phyloP scores from a whole-genome alignment of 2,329 filamentous ascomycete genomes.

The Aspergillus tubingensis region DNA sequence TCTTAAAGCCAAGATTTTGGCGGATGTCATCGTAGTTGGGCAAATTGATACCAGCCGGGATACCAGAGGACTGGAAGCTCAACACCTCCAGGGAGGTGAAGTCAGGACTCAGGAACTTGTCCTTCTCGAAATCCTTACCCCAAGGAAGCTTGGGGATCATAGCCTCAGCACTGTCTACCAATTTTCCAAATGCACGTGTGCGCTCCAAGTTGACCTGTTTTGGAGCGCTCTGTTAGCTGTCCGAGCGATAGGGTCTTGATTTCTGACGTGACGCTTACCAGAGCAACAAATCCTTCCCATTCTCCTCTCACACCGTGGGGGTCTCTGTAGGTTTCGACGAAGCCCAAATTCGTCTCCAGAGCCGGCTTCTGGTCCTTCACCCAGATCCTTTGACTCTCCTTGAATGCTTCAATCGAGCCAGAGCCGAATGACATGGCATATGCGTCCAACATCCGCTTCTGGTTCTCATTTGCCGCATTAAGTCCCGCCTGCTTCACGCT shows the following conservation, averaged over 20 bases:
- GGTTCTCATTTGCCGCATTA: conserved; percentile 71
- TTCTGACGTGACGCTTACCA: conserved; percentile 35
- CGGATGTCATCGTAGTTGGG: conserved; percentile 63
- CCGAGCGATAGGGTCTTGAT: neutral
- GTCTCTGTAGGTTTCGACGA: conserved; percentile 84
- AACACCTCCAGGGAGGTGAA: conserved; percentile 94
- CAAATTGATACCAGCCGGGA: conserved; percentile 62
- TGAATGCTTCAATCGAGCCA: conserved; percentile 75
- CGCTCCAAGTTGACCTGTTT: conserved; percentile 76
- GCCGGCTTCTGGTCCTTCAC: conserved; percentile 79
- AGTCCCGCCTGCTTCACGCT: conserved; percentile 69
- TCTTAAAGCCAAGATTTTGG: conserved; percentile 67
- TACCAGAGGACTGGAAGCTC: conserved; percentile 69
- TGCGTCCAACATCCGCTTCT: conserved; percentile 71
- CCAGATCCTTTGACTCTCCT: conserved; percentile 78
- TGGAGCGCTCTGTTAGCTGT: neutral
- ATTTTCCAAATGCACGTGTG: conserved; percentile 80
- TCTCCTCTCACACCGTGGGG: conserved; percentile 78
- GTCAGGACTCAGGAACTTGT: conserved; percentile 91
- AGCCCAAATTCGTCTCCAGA: conserved; percentile 79
- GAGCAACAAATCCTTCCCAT: conserved; percentile 81
- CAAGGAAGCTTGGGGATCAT: conserved; percentile 91
- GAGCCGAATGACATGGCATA: conserved; percentile 74
- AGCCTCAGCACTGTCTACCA: conserved; percentile 76
- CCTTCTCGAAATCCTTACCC: conserved; percentile 88